Conservation (phyloP, 2,329 filamentous ascomycete species). For the Alternaria triticina region DNA sequence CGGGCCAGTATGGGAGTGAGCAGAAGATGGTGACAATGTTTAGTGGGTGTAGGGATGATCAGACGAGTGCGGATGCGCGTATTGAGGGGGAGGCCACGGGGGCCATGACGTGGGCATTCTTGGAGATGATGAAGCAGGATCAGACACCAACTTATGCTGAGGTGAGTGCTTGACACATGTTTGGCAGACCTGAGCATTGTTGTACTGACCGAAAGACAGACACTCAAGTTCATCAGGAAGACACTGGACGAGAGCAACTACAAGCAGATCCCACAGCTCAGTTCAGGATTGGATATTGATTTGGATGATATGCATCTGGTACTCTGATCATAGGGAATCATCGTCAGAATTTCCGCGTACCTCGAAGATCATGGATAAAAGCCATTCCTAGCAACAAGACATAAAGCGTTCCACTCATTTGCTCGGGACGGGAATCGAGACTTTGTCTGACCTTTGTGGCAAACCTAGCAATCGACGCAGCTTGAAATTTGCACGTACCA, state of each 20-base stretch:
- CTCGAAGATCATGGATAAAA: background rate
- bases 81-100: slow-evolving; percentile 54
- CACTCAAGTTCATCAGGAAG: slow-evolving; percentile 48
- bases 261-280: slow-evolving; percentile 54
- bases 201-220: slow-evolving; percentile 22
- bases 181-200: no score
- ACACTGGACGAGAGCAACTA: slow-evolving; percentile 51
- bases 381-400: background rate
- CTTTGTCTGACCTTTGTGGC: background rate
- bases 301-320: slow-evolving; percentile 45
- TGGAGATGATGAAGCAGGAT: slow-evolving; percentile 52
- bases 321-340: slow-evolving; percentile 17
- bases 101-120: slow-evolving; percentile 58
- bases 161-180: slow-evolving; percentile 29
- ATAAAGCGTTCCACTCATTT: background rate
- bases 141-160: slow-evolving; percentile 49
- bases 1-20: slow-evolving; percentile 54
- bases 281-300: slow-evolving; percentile 51
- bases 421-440: accelerated
- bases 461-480: background rate
- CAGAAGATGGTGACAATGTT: slow-evolving; percentile 60
- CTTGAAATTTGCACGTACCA: background rate
- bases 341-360: background rate
- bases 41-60: slow-evolving; percentile 58
- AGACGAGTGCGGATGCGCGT: slow-evolving; percentile 57